Evolutionary conservation across 2,329 filamentous ascomycete genomes (phyloP).

Genomic region (Xylaria sp.): DNA sequence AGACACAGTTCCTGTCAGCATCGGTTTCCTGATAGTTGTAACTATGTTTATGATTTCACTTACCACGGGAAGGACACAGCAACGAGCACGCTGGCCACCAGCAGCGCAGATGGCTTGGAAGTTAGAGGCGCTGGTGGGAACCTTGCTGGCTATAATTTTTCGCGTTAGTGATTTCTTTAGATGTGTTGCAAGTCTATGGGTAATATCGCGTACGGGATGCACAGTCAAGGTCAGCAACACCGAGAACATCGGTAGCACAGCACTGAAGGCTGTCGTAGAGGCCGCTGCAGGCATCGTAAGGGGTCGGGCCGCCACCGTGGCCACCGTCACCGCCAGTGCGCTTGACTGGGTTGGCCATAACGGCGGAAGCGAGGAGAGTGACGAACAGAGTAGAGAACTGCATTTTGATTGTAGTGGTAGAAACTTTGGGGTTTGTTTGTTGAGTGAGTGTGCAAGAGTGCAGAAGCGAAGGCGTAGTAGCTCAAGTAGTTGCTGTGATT

Average conservation of each 20-base stretch:
- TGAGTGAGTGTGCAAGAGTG: conserved; percentile 27
- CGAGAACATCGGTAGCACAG: conserved; percentile 55
- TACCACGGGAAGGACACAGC: conserved; percentile 56
- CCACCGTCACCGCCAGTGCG: conserved; percentile 4
- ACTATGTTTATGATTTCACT: conserved; percentile 18
- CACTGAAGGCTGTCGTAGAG: conserved; percentile 56
- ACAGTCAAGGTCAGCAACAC: conserved; percentile 51
- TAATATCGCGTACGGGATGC: conserved; percentile 42
- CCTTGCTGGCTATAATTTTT: conserved; percentile 37
- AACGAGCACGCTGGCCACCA: conserved; percentile 54
- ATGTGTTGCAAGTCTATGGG: background rate
- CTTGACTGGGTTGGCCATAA: conserved; percentile 34
- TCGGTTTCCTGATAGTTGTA: background rate
- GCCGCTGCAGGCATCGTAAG: conserved; percentile 49
- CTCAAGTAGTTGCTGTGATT: conserved; percentile 20
- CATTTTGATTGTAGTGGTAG: conserved; percentile 35
- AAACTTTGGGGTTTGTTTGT: conserved; percentile 26
- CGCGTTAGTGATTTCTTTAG: background rate
- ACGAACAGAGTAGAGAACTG: conserved; percentile 36
- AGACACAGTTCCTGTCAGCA: conserved; percentile 6
- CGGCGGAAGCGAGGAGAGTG: conserved; percentile 36
- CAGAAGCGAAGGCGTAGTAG: conserved; percentile 24
- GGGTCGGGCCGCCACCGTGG: background rate
- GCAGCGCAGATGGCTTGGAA: conserved; percentile 52
- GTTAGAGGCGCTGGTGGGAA: conserved; percentile 46